Base-by-base conservation (phyloP, 2,329 filamentous ascomycete genomes). In the Neofusicoccum parvum region DNA sequence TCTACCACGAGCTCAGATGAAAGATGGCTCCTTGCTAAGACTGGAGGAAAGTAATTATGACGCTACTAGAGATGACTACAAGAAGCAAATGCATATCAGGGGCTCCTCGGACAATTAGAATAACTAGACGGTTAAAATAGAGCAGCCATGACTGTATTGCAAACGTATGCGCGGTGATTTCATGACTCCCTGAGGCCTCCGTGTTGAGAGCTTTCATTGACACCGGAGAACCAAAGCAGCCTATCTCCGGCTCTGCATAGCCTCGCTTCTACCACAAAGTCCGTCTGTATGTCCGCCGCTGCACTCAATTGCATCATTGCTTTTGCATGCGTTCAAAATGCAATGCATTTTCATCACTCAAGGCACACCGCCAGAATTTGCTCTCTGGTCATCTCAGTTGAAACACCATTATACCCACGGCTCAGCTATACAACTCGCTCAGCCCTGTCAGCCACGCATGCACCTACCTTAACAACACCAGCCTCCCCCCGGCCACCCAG, bases 321-420 rank as follows among this genome's bases (percentile, higher is more conserved):
- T 36, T 23, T 15, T 37, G 56, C 32, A 60, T 60, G 14, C 37
- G 37, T 15, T 39, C 37, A 7, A 46, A 59, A 46, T 14, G 27
- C 27, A 27, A 43, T 59, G 39, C 20, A 45, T 15, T 39, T 14
- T 14, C 14, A 23, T 34, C 23, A 14, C 15, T 15, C 45, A 15
- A 10, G 39, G n/a, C 32, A 60, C 56, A 37, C 56, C 43, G 43
- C 56, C 43, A 10, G 7, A 17, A 32, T 32, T 7, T 32, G 5
- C 11, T 6, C 5, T 34, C 37, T n/a, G 10, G 20, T 58, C 36
- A 58, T 32, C 17, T 15, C 27, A 60, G 43, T 48, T 60, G 56
- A 60, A 60, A 48, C 56, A 20, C 37, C 39, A 20, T 39, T 60
- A 60, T 60, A 60, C 43, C 32, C 56, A 49, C 32, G 43, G 56